Evolutionary conservation across 495 filamentous ascomycete species (phyloP).

Genomic region (Xylaria scruposa): DNA sequence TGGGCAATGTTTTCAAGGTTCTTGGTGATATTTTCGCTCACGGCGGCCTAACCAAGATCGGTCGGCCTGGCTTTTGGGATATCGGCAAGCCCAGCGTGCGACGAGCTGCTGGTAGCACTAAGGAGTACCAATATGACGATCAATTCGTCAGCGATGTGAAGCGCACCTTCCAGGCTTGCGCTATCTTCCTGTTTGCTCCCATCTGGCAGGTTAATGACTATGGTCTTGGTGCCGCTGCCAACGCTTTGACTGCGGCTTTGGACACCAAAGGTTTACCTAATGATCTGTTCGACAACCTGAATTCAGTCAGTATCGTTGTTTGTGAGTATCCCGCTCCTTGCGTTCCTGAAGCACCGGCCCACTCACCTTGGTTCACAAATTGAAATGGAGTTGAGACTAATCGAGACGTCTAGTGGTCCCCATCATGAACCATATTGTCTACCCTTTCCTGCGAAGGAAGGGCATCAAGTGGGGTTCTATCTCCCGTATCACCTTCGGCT

Average conservation of each 20-base stretch:
- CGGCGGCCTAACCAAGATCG: slow-evolving; percentile 58
- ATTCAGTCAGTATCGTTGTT: slow-evolving; percentile 74
- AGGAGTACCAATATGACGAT: slow-evolving; percentile 50
- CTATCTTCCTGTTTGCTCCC: slow-evolving; percentile 63
- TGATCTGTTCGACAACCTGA: slow-evolving; percentile 75
- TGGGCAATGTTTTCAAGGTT: slow-evolving; percentile 62
- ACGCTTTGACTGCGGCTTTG: slow-evolving; percentile 66
- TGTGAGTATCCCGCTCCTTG: slow-evolving; percentile 28
- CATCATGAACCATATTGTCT: slow-evolving; percentile 69
- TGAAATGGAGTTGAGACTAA: slow-evolving; percentile 24
- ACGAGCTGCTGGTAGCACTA: slow-evolving; percentile 52
- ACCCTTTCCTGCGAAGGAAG: slow-evolving; percentile 67
- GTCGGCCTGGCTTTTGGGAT: slow-evolving; percentile 65
- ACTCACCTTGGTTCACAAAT: background rate
- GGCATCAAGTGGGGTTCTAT: slow-evolving; percentile 73
- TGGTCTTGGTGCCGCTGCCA: slow-evolving; percentile 52
- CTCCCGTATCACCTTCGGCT: slow-evolving; percentile 74
- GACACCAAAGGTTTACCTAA: slow-evolving; percentile 69
- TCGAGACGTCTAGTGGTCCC: slow-evolving; percentile 61
- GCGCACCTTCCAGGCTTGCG: slow-evolving; percentile 58
- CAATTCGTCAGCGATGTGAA: slow-evolving; percentile 60
- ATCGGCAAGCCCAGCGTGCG: slow-evolving; percentile 63
- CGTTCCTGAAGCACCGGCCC: background rate
- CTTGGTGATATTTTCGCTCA: slow-evolving; percentile 54
- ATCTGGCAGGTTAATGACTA: slow-evolving; percentile 67